phyloP scores from a whole-genome alignment of 345 rosid genomes.

The Arabidopsis arenosa region DNA sequence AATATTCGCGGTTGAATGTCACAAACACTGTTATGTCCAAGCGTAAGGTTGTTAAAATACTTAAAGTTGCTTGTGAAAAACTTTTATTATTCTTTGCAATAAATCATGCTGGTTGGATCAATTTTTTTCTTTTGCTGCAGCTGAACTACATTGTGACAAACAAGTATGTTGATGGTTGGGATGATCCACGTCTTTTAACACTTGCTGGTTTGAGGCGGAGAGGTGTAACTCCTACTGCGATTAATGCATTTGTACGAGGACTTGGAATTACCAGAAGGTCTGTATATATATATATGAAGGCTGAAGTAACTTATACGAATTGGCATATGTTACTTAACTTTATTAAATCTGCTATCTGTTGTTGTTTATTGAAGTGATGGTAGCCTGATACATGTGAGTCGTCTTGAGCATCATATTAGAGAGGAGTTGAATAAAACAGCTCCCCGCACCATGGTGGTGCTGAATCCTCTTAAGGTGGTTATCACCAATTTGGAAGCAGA shows the following conservation, averaged over 20 bases:
- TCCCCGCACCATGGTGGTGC: slow-evolving; percentile 82
- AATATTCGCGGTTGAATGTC: slow-evolving; percentile 88
- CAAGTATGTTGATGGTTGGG: slow-evolving; percentile 96
- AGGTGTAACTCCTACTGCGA: slow-evolving; percentile 84
- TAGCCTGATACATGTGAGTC: slow-evolving; percentile 81
- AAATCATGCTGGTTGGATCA: slow-evolving; percentile 9
- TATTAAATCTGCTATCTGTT: slow-evolving; percentile 17
- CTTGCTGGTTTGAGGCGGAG: slow-evolving; percentile 91
- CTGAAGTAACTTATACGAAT: background rate
- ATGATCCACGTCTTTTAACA: slow-evolving; percentile 98
- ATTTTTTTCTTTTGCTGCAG: slow-evolving; percentile 23
- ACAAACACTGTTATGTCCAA: slow-evolving; percentile 96
- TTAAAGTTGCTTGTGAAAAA: slow-evolving; percentile 12
- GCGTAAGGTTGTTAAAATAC: slow-evolving; percentile 68
- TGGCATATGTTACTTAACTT: background rate
- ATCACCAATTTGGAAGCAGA: slow-evolving; percentile 77
- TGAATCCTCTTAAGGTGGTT: slow-evolving; percentile 85
- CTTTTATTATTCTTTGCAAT: background rate
- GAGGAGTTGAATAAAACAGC: slow-evolving; percentile 91
- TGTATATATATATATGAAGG: slow-evolving; percentile 1
- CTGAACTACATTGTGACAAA: slow-evolving; percentile 39
- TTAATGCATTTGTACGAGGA: slow-evolving; percentile 49
- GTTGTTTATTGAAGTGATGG: slow-evolving; percentile 65
- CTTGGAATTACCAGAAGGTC: slow-evolving; percentile 70
- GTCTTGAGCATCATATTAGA: slow-evolving; percentile 92